A percentile compares a stretch with the other conserved stretches of the same genome.
Evolutionary conservation across 331 rosid genomes (phyloP).

Genomic region (Cucumis variabilis): DNA sequence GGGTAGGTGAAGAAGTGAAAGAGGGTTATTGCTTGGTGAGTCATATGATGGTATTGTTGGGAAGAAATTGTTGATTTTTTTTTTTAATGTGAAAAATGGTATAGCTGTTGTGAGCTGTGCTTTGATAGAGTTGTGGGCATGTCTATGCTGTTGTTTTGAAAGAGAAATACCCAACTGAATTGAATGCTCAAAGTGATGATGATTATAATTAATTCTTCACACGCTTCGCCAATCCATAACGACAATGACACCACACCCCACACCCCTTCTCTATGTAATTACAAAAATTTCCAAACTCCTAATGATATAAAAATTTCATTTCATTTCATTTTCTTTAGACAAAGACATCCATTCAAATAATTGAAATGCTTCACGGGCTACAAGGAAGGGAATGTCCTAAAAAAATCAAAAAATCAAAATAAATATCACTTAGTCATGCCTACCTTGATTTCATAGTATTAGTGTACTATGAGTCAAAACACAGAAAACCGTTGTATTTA

Average conservation of each 20-base stretch:
- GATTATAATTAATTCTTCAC: not conserved
- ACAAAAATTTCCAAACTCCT: not conserved
- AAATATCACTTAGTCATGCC: too few relatives aligned
- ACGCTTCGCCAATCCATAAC: not conserved
- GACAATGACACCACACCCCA: constrained; percentile 14
- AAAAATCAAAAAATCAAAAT: too few relatives aligned
- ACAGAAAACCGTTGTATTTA: too few relatives aligned
- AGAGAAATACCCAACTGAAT: not conserved
- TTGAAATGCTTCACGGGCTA: too few relatives aligned
- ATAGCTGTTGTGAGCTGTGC: constrained; percentile 10
- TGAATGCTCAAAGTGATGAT: constrained; percentile 12
- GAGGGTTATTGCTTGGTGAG: not conserved
- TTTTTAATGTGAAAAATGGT: not conserved
- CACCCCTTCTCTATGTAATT: not conserved
- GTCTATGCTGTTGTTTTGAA: not conserved
- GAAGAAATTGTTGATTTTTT: not conserved
- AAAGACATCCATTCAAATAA: too few relatives aligned
- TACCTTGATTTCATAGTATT: too few relatives aligned
- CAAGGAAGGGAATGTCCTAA: too few relatives aligned
- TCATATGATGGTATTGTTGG: not conserved
- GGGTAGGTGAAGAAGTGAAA: not conserved
- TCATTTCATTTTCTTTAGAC: too few relatives aligned
- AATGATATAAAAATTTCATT: too few relatives aligned
- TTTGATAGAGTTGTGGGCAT: constrained; percentile 19
- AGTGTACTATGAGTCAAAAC: too few relatives aligned